A percentile compares a stretch with the other conserved stretches of the same genome.
Evolutionary conservation across 176 grass and related monocot species (phyloP).

Genomic region (Hsuehochloa calcarea): DNA sequence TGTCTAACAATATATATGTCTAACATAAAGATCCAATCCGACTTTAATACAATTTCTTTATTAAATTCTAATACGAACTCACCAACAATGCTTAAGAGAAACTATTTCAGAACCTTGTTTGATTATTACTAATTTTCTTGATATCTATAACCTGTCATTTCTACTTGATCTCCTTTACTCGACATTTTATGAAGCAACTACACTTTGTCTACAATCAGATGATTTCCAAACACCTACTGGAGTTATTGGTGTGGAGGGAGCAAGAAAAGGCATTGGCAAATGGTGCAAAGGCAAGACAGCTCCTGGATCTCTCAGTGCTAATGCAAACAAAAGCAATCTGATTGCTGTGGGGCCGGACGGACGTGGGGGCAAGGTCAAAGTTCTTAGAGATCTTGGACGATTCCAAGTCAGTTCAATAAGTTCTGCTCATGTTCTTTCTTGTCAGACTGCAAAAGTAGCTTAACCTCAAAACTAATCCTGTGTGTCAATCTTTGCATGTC

Average conservation of each 20-base stretch:
- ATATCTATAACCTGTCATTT: background rate
- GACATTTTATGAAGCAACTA: conserved; percentile 9
- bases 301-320: conserved; percentile 12
- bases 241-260: conserved; percentile 23
- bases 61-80: too few relatives aligned
- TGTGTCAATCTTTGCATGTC: conserved; percentile 9
- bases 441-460: background rate
- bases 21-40: too few relatives aligned
- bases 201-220: conserved; percentile 35
- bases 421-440: background rate
- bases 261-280: conserved; percentile 55
- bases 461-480: background rate
- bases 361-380: conserved; percentile 81
- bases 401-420: conserved; percentile 43
- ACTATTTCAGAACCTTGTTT: background rate
- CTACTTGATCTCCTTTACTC: background rate
- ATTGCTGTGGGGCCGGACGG: conserved; percentile 78
- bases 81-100: background rate
- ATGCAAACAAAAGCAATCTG: conserved; percentile 55
- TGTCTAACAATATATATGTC: too few relatives aligned
- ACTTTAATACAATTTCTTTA: too few relatives aligned
- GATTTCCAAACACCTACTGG: conserved; percentile 35
- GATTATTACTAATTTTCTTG: background rate
- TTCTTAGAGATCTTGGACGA: conserved; percentile 55
- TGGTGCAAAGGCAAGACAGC: conserved; percentile 54